These are phyloP conservation scores for Vitis riparia DNA, from an alignment of 164 flowering plant genomes.

Conservation along the genomic window DNA sequence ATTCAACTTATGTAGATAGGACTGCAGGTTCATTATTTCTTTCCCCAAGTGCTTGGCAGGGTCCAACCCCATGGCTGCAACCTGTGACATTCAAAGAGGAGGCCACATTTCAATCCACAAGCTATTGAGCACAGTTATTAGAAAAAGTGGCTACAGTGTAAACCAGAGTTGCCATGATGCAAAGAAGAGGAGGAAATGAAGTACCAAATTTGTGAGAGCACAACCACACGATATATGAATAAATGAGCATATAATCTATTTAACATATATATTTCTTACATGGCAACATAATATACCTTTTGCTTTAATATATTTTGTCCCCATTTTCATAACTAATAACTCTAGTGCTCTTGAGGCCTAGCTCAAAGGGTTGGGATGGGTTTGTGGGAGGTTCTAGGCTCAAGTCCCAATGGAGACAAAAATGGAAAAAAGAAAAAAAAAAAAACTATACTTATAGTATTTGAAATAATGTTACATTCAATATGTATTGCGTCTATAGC, in stretches of 20 bases:
- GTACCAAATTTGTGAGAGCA: background rate
- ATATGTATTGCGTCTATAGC: background rate
- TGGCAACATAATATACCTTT: background rate
- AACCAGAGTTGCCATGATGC: background rate
- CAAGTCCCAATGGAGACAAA: too few relatives aligned
- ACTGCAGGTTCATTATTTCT: slow-evolving; percentile 55
- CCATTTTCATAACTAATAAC: background rate
- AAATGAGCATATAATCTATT: background rate
- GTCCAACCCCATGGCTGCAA: slow-evolving; percentile 88
- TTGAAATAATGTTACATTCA: background rate
- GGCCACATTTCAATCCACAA: background rate
- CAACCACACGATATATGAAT: background rate
- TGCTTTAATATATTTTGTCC: background rate
- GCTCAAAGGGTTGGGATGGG: too few relatives aligned
- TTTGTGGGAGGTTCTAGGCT: too few relatives aligned
- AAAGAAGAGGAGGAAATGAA: background rate
- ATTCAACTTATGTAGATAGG: slow-evolving; percentile 70
- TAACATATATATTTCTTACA: background rate
- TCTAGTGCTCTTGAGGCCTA: too few relatives aligned
- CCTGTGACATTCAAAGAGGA: slow-evolving; percentile 37
- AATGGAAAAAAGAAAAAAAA: too few relatives aligned
- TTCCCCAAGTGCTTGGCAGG: slow-evolving; percentile 91
- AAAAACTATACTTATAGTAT: too few relatives aligned
- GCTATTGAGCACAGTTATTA: background rate
- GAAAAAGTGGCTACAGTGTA: background rate